Evolutionary conservation across 148 eudicot genomes (phyloP), one percentile per base, ranked within the genome.

Genomic region (Vaccinium macrocarpon): DNA sequence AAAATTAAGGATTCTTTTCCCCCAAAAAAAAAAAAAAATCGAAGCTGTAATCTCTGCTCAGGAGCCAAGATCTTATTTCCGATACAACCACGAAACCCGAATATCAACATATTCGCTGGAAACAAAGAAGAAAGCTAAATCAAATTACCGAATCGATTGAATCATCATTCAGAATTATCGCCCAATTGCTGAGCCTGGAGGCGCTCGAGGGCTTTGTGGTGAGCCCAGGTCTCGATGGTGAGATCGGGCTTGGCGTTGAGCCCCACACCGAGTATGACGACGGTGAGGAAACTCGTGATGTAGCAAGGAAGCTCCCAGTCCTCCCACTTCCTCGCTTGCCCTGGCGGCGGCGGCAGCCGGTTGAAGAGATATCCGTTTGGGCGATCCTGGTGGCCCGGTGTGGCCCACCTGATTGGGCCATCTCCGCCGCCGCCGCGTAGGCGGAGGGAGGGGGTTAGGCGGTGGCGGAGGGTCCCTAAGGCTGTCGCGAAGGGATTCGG

Each of bases 231-330:
- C 90, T 96, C 99, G 73, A 96, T 83, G 25, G 99, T 92, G 51
- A 96, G 92, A 91, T 96, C 99, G 64, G 99, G 99, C 87, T 96
- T 94, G 51, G 98, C 95, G 57, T 78, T 89, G 68, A 96, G 97
- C 1, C 99, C 99, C 1, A 96, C 99, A 13, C 99, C 98, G 11
- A 96, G 94, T 87, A 94, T 96, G 82, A 94, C 94, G 84, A 96
- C 91, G 38, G 99, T 92, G 84, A 96, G 89, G 88, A 94, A 96
- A 87, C 97, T 93, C 81, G 99, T 94, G 87, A 96, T 81, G 89
- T 96, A 96, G 87, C 99, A 96, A 10, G 99, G 99, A 0, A 96
- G 89, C 84, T 96, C 98, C 98, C 98, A 96, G 56, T 96, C 99
- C 81, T 96, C 99, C 98, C 99, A 96, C 53, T 91, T 91, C 2